phyloP scores from a whole-genome alignment of 2,329 filamentous ascomycete genomes.

The Colletotrichum magnum region DNA sequence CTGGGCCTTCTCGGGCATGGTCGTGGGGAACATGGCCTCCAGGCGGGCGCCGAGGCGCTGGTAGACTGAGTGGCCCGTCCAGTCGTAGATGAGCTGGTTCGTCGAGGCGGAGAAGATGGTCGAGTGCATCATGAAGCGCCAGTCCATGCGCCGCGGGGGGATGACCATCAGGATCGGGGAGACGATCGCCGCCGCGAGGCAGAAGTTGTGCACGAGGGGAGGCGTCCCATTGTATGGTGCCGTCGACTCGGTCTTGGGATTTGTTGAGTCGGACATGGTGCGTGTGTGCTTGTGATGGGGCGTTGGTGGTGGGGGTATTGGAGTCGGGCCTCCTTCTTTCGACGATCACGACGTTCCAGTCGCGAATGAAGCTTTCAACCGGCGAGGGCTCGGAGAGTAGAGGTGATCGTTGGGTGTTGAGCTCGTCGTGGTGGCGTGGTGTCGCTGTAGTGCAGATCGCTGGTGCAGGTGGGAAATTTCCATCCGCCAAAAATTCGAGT shows the following conservation, averaged over 20 bases:
- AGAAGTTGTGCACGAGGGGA: conserved; percentile 61
- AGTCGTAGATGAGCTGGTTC: conserved; percentile 70
- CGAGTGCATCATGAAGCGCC: conserved; percentile 65
- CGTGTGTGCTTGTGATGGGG: neutral
- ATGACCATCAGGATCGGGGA: conserved; percentile 63
- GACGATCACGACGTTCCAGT: too few species aligned
- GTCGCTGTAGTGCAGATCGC: neutral
- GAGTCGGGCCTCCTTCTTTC: neutral
- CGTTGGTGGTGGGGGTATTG: neutral
- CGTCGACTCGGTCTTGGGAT: conserved; percentile 26
- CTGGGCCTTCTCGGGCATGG: conserved; percentile 70
- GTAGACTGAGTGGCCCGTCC: conserved; percentile 67
- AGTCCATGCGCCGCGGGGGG: conserved; percentile 66
- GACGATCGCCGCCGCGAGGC: conserved; percentile 63
- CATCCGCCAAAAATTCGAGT: conserved; percentile 22
- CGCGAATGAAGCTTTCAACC: too few species aligned
- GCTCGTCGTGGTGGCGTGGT: neutral
- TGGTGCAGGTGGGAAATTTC: conserved; percentile 15
- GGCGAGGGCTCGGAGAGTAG: too few species aligned
- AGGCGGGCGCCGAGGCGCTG: conserved; percentile 61
- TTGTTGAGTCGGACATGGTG: conserved; percentile 36
- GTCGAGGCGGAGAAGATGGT: conserved; percentile 66
- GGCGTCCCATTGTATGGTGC: conserved; percentile 44
- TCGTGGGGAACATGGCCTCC: conserved; percentile 61
- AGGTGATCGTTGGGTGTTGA: neutral